Percentiles rank a stretch among this genome's conserved stretches.
Evolutionary conservation across 495 filamentous ascomycete species (phyloP).

Genomic region (Aspergillus sparsus): DNA sequence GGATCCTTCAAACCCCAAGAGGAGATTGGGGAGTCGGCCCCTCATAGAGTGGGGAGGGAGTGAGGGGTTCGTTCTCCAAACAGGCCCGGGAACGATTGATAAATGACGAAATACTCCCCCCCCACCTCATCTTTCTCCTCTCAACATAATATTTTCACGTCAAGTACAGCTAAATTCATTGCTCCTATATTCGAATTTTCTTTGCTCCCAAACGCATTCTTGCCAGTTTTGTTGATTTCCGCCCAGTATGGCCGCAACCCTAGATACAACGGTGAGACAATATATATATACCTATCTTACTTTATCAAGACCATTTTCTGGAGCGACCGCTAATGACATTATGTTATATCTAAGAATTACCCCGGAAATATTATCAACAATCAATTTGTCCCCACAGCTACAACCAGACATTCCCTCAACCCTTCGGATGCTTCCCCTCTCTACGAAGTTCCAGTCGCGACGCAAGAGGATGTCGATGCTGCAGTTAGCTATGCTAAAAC

Average conservation of each 20-base stretch:
- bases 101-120: background rate
- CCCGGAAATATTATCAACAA: slow-evolving; percentile 13
- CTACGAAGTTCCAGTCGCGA: slow-evolving; percentile 6
- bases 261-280: background rate
- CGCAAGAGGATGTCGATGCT: background rate
- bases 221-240: background rate
- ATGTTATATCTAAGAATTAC: background rate
- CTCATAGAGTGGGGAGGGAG: background rate
- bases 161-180: background rate
- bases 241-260: background rate
- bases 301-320: too few species aligned
- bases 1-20: background rate
- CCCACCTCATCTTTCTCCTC: background rate
- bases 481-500: slow-evolving; percentile 1
- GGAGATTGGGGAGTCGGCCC: background rate
- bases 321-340: background rate
- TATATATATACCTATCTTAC: background rate
- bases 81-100: background rate
- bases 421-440: slow-evolving; percentile 4
- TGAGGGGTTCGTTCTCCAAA: background rate
- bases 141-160: background rate
- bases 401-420: slow-evolving; percentile 10
- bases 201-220: background rate
- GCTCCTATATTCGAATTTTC: background rate
- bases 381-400: background rate